phyloP scores from a whole-genome alignment of 75 land plant genomes.

The Picea glauca region DNA sequence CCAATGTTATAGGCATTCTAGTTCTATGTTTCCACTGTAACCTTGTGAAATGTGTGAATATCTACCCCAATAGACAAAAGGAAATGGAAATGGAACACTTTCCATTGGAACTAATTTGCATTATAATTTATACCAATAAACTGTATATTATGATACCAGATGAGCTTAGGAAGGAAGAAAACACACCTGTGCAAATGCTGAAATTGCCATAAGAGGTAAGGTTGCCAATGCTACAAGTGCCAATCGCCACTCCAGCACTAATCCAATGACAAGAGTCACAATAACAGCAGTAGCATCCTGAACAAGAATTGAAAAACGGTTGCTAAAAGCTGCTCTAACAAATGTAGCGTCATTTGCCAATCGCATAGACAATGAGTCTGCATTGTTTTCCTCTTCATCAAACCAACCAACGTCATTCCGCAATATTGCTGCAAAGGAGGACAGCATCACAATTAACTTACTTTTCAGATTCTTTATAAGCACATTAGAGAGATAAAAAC shows the following conservation, averaged over 20 bases:
- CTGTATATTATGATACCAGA: neutral
- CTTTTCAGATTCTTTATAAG: neutral
- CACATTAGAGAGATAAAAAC: neutral
- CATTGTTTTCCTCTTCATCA: constrained; percentile 78
- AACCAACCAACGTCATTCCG: constrained; percentile 90
- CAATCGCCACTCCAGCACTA: constrained; percentile 65
- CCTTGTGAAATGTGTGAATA: neutral
- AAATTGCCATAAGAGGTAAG: constrained; percentile 53
- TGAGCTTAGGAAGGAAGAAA: neutral
- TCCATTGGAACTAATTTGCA: neutral
- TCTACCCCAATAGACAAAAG: neutral
- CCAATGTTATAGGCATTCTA: neutral
- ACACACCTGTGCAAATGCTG: constrained; percentile 54
- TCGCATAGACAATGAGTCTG: constrained; percentile 48
- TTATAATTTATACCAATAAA: neutral
- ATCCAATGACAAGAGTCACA: constrained; percentile 54
- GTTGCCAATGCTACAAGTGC: constrained; percentile 66
- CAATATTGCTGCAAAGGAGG: constrained; percentile 61
- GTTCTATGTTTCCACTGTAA: neutral
- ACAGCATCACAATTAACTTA: neutral
- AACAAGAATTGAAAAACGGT: constrained; percentile 62
- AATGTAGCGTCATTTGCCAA: constrained; percentile 79
- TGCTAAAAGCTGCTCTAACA: constrained; percentile 71
- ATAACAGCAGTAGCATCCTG: constrained; percentile 64
- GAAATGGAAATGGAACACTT: neutral